These are phyloP conservation scores for Colletotrichum somersetense DNA, from an alignment of 2,329 filamentous ascomycete genomes.

Conservation along the genomic window DNA sequence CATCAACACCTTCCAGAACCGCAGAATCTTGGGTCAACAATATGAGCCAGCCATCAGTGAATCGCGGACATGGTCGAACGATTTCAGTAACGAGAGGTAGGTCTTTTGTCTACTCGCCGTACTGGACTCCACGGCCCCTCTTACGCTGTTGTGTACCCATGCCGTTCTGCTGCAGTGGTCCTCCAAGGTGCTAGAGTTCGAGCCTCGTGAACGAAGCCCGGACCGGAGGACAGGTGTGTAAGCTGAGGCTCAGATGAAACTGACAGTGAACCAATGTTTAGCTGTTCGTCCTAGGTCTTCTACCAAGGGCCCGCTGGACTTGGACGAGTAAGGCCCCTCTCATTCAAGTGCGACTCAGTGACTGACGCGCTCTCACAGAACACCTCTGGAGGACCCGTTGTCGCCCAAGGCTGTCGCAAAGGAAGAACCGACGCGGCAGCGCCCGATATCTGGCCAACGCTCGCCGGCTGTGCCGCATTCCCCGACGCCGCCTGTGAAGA, in stretches of 20 bases:
- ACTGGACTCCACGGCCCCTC: too few species aligned
- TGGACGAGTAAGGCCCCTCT: constrained; percentile 72
- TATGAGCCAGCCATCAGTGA: constrained; percentile 33
- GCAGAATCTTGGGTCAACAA: neutral
- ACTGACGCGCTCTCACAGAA: constrained; percentile 43
- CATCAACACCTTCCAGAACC: neutral
- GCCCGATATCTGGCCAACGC: constrained; percentile 37
- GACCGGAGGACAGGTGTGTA: neutral
- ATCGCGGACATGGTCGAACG: constrained; percentile 37
- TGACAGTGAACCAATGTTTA: constrained; percentile 44
- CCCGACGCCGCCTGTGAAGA: constrained; percentile 51
- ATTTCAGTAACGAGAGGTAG: constrained; percentile 39
- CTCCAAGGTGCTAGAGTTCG: neutral
- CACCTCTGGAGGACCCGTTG: constrained; percentile 42
- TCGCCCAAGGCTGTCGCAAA: constrained; percentile 32
- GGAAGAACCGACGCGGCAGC: constrained; percentile 44
- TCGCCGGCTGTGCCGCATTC: constrained; percentile 48
- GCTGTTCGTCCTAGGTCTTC: constrained; percentile 74
- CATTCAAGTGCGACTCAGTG: constrained; percentile 34
- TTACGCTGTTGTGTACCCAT: neutral
- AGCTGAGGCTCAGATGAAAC: neutral
- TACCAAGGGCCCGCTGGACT: constrained; percentile 84
- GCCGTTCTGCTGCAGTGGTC: neutral
- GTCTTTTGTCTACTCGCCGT: neutral
- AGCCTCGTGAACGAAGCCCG: neutral